Base-by-base conservation (phyloP, 139 green algal species). In the Micractinium sp. region DNA sequence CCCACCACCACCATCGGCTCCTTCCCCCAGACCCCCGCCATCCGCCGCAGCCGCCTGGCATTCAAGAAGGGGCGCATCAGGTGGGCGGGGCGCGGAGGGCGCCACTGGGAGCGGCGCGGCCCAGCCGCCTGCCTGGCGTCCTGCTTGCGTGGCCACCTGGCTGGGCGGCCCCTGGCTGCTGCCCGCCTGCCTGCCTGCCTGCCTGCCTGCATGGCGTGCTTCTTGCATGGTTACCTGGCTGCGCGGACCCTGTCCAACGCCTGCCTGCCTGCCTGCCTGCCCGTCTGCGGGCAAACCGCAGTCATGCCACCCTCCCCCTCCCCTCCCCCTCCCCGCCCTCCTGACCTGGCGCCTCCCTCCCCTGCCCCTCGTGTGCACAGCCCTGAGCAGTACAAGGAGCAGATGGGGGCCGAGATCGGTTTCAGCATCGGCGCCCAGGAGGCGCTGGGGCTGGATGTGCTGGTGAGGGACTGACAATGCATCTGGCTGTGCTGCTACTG, bases 1-100 rank as follows among this genome's bases (percentile, higher is more conserved):
- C 96, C 96, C 81, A 98, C 96, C 85, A 97, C 96, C 82, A 97
- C 95, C 90, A 97, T 99, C 84, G 97, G 97, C 82, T 97, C 94
- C 78, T 99, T 99, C 94, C 96, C 97, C 27, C 97, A 99, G 93
- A 99, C 97, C 3, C 60, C 91, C 47, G 95, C 94, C 86, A 93
- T 96, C 66, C 93, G 95, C 84, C 73, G 85, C 63, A 91, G 78
- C 23, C 91, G 94, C 47, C 85, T 95, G 47, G 89, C 94, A 41
- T 94, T 95, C 88, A 96, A 96, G 91, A 91, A 85, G 77, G 95
- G 94, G 18, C 71, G 79, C 41, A 88, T 98, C 27, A 88, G 85
- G 85, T 88, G 73, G 41, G 69, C 15, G 3, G 18, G 19, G 63
- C 29, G 0, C 4, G 5, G 33, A 12, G 36, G 9, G 7, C 13